Evolutionary conservation across 257 asterid genomes (phyloP), one percentile per base, ranked within the genome.

Genomic region (Leonotis leonurus): DNA sequence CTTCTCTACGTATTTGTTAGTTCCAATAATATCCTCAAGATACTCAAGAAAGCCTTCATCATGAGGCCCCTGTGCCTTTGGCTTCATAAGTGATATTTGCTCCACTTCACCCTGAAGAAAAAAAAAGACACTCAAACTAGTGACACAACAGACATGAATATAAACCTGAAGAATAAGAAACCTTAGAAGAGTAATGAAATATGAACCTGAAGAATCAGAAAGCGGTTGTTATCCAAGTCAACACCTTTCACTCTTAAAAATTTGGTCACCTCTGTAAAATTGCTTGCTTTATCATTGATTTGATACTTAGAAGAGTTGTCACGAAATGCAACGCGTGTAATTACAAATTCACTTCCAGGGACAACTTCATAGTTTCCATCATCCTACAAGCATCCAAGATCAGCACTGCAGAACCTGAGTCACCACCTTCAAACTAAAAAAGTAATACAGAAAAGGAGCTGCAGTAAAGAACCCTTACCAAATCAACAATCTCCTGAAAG

Each of bases 11-110:
- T 89, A 93, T 85, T 86, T 89, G 83, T 85, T 74, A 51, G 99
- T 93, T 74, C 99, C 97, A 68, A 93, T 89, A 59, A 93, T 93
- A 75, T 93, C 99, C 83, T 93, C 97, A 9, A 93, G 89, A 78
- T 93, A 93, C 82, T 93, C 99, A 6, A 89, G 96, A 80, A 93
- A 93, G 40, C 99, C 97, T 75, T 93, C 99, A 73, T 93, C 99
- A 56, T 93, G 99, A 53, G 99, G 88, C 22, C 99, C 99, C 69
- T 89, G 97, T 71, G 92, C 95, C 78, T 82, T 93, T 35, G 99
- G 97, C 80, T 87, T 93, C 99, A 93, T 93, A 61, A 93, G 78
- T 21, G 99, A 93, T 68, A 93, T 93, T 75, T 93, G 99, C 73
- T 93, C 99, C 39, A 93, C 99, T 82, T 93, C 99, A 16, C 99